Evolutionary conservation across 2,329 filamentous ascomycete species (phyloP).

Genomic region (Daldinia eschscholtzii): DNA sequence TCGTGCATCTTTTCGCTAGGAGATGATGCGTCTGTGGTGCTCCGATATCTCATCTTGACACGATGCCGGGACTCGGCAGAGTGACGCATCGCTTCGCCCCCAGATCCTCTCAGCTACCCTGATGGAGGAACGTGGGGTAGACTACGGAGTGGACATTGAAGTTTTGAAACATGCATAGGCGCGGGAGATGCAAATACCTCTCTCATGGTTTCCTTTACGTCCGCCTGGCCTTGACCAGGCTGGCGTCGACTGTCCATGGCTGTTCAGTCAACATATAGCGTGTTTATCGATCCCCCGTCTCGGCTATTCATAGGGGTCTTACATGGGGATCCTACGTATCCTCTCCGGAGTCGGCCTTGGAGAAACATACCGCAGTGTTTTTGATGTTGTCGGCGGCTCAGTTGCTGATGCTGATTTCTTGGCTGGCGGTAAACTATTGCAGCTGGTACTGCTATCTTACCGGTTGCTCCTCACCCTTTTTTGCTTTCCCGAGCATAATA

Average conservation of each 20-base stretch:
- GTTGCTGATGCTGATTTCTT: constrained; percentile 55
- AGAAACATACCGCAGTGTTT: constrained; percentile 59
- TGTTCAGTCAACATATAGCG: background rate
- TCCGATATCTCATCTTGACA: background rate
- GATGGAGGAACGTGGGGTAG: constrained; percentile 4
- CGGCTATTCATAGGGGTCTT: background rate
- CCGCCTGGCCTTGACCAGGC: background rate
- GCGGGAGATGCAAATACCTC: background rate
- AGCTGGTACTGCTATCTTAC: background rate
- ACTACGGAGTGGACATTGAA: background rate
- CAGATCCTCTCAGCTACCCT: background rate
- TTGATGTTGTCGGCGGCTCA: constrained; percentile 55
- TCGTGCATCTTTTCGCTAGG: background rate
- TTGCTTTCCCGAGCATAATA: background rate
- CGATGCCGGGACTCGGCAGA: constrained; percentile 7
- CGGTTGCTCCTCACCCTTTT: background rate
- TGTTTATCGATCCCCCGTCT: background rate
- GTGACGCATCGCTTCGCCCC: constrained; percentile 7
- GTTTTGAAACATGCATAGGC: background rate
- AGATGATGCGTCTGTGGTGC: background rate
- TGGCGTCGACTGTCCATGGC: background rate
- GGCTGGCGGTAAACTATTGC: constrained; percentile 63
- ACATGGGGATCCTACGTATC: background rate
- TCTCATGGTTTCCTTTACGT: background rate
- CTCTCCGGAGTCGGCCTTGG: constrained; percentile 58